Conservation (phyloP, 352 stramenopile species). For the Globisporangium emineosum region DNA sequence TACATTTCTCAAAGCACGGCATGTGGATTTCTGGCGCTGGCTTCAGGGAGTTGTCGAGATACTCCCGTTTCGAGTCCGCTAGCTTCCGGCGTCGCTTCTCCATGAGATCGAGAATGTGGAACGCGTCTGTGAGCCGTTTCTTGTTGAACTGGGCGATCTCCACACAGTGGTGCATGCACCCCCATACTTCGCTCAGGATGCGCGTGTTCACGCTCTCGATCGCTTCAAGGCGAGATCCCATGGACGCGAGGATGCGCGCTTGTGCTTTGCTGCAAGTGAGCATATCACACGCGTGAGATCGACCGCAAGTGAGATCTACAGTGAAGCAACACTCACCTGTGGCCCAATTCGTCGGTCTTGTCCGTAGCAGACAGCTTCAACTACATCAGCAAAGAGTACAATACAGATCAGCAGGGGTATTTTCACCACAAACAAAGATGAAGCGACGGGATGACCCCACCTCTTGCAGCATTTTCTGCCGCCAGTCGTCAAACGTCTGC, state of each 20-base stretch:
- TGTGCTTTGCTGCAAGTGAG: conserved; percentile 55
- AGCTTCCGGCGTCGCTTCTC: conserved; percentile 56
- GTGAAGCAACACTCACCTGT: conserved; percentile 33
- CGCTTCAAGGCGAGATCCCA: conserved; percentile 55
- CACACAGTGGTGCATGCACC: conserved; percentile 79
- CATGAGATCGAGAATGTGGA: conserved; percentile 77
- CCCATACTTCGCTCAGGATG: conserved; percentile 75
- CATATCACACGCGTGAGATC: background rate
- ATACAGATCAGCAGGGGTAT: background rate
- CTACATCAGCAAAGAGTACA: conserved; percentile 20
- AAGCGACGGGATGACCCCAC: too few species aligned
- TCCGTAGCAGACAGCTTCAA: conserved; percentile 50
- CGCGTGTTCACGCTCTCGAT: conserved; percentile 59
- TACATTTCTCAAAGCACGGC: conserved; percentile 52
- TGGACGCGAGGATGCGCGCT: conserved; percentile 60
- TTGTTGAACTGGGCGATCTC: conserved; percentile 79
- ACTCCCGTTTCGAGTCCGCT: conserved; percentile 53
- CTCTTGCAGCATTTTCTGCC: conserved; percentile 81
- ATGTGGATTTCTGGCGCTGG: conserved; percentile 40
- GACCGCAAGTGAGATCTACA: background rate
- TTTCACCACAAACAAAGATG: background rate
- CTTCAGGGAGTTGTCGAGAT: conserved; percentile 66
- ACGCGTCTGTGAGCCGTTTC: conserved; percentile 58
- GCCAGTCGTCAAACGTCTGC: conserved; percentile 75
- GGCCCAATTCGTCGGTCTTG: conserved; percentile 70